Conservation (phyloP, 805 yeast species). For the Wickerhamomyces rabaulensis region DNA sequence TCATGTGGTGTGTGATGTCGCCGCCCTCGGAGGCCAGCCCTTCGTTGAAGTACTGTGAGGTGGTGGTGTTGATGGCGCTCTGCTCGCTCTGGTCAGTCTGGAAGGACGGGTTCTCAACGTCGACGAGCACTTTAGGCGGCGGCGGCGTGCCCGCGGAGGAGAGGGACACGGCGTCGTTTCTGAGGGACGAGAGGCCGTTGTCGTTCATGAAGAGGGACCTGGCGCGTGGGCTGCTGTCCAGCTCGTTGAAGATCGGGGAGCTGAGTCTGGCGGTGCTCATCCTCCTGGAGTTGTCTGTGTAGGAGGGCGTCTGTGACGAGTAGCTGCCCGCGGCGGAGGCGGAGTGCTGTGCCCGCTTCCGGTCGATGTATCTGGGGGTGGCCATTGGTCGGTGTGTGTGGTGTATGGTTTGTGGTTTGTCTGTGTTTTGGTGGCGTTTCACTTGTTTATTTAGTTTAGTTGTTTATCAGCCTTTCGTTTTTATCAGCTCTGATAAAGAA, state of each 20-base stretch:
- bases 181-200: neutral
- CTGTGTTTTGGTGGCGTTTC: no score
- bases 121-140: slow-evolving; percentile 6
- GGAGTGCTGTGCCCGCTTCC: no score
- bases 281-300: slow-evolving; percentile 4
- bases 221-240: slow-evolving; percentile 1
- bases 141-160: neutral
- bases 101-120: slow-evolving; percentile 13
- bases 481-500: no score
- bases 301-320: neutral
- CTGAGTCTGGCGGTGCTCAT: slow-evolving; percentile 9
- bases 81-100: slow-evolving; percentile 7
- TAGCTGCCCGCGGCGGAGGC: neutral
- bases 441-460: no score
- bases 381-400: neutral
- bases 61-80: neutral
- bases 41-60: slow-evolving; percentile 13
- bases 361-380: neutral
- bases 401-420: no score
- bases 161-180: neutral
- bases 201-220: neutral
- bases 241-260: neutral
- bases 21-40: slow-evolving; percentile 19
- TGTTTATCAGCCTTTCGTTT: neutral
- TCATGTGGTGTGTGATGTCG: slow-evolving; percentile 21